phyloP scores from a whole-genome alignment of 441 rosid species.

The Bruguiera hainesii region DNA sequence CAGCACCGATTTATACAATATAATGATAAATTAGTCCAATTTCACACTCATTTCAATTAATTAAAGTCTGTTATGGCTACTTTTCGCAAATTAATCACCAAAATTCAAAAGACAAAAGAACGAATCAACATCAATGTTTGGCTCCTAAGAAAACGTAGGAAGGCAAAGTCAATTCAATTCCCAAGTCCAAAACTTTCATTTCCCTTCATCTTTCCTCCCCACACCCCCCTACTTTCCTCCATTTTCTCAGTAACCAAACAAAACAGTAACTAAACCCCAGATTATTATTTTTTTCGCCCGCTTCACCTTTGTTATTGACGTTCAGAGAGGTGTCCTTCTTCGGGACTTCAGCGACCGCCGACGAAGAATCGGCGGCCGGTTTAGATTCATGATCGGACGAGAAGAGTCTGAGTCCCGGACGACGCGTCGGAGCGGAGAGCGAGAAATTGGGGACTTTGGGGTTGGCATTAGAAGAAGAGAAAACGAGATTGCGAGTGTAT shows the following conservation, averaged over 20 bases:
- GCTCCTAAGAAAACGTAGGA: not conserved
- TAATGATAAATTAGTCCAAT: no score
- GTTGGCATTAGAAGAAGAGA: constrained; percentile 9
- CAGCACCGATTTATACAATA: not conserved
- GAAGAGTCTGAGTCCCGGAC: constrained; percentile 32
- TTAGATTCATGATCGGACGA: constrained; percentile 38
- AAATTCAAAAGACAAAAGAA: not conserved
- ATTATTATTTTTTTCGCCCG: no score
- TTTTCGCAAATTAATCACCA: no score
- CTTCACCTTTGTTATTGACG: constrained; percentile 44
- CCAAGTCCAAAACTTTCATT: not conserved
- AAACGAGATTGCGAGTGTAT: constrained; percentile 28
- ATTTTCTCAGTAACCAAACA: constrained; percentile 12
- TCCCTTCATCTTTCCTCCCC: not conserved
- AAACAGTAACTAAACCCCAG: not conserved
- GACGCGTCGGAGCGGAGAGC: constrained; percentile 17
- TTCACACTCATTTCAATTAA: no score
- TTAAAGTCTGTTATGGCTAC: no score
- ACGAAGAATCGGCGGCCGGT: constrained; percentile 22
- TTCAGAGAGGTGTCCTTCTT: constrained; percentile 27
- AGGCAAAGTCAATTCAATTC: not conserved
- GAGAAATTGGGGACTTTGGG: constrained; percentile 10
- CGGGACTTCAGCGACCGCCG: constrained; percentile 14
- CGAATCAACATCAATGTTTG: not conserved
- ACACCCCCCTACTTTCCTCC: not conserved